Base-by-base conservation (phyloP, 208 protist species). In the Naegleria lovaniensis region DNA sequence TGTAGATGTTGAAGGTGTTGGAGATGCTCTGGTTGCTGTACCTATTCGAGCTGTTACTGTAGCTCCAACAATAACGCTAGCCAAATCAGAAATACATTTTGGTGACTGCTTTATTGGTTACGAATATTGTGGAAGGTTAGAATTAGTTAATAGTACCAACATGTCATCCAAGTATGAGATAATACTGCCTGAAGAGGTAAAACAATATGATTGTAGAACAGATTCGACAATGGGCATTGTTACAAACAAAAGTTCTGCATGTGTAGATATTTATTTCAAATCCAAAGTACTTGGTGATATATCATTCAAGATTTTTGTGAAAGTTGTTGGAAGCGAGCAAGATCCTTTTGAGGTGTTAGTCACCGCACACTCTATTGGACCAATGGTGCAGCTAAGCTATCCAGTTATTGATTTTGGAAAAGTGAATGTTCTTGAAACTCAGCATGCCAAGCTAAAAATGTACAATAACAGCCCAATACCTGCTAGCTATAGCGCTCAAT, bases 1-100 rank as follows among this genome's bases (percentile, higher is more conserved):
- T 22, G 96, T 99, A 38, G 96, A 98, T 92, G 95, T 99, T 29
- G 96, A 95, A 33, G 96, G 96, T 55, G 97, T 99, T 38, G 97
- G 96, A 83, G 93, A 96, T 22, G 93, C 95, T 38, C 92, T 98
- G 40, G 94, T 97, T 83, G 92, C 94, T 5, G 91, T 98, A 40
- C 96, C 96, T 39, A 92, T 99, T 13, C 94, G 93, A 87, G 96
- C 96, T 19, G 90, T 91, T 6, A 97, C 96, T 92, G 89, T 97
- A 67, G 95, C 98, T 38, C 97, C 97, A 15, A 89, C 94, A 0
- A 93, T 99, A n/a, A 90, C 89, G 43, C 91, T 96, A 51, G 94
- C 93, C 33, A 88, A 86, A 29, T 93, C 95, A 29, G 91, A 93
- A 75, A 88, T 99, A 16, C 89, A 96, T 92, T 98, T 96, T 91